A percentile compares a stretch with the other conserved stretches of the same genome.
Conservation (phyloP, 345 rosid genomes). For the Arabis hirsuta region DNA sequence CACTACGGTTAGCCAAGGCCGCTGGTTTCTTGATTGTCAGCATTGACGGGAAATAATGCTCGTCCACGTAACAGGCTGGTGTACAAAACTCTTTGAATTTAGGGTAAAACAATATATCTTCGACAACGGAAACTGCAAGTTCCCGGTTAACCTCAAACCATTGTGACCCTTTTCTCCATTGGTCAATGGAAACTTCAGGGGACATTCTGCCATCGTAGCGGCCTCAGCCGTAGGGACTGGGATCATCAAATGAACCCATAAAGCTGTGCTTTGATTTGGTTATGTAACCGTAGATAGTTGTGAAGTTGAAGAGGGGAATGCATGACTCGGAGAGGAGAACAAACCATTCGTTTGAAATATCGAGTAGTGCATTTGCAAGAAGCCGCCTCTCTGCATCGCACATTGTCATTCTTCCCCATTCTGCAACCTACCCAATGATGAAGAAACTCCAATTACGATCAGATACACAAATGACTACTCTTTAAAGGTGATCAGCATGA, state of each 20-base stretch:
- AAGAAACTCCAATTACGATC: conserved; percentile 11
- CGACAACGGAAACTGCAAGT: conserved; percentile 68
- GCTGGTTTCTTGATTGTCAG: conserved; percentile 62
- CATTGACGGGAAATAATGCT: conserved; percentile 95
- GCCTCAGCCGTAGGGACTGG: conserved; percentile 78
- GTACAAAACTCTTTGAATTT: conserved; percentile 73
- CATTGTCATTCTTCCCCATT: conserved; percentile 98
- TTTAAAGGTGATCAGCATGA: no score
- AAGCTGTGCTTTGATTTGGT: conserved; percentile 68
- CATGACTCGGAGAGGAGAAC: conserved; percentile 92
- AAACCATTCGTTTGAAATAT: conserved; percentile 84
- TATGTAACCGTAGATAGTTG: conserved; percentile 59
- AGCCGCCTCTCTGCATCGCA: conserved; percentile 93
- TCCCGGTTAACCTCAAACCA: conserved; percentile 86
- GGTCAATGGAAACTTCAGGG: conserved; percentile 68
- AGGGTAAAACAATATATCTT: conserved; percentile 63
- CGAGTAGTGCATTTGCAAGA: conserved; percentile 89
- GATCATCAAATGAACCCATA: conserved; percentile 85
- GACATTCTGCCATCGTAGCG: conserved; percentile 74
- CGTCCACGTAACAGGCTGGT: conserved; percentile 85
- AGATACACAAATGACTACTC: no score
- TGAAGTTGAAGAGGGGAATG: conserved; percentile 84
- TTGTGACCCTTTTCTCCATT: conserved; percentile 95
- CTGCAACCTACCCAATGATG: conserved; percentile 56
- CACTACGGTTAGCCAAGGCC: conserved; percentile 75